phyloP scores from a whole-genome alignment of 2,329 filamentous ascomycete genomes.

The Septoria linicola region DNA sequence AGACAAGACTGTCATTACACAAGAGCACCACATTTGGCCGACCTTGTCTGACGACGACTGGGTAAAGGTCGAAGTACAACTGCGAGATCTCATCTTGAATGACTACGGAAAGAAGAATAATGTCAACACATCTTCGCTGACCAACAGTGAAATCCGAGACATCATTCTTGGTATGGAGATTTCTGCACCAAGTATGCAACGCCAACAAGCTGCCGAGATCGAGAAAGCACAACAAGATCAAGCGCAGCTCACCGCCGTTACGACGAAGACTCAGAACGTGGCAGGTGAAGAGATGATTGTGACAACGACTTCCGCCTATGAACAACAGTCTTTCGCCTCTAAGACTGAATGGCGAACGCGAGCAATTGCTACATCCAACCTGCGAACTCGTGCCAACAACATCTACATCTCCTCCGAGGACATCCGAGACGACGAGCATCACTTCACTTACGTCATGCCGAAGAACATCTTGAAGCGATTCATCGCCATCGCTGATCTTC shows the following conservation, averaged over 20 bases:
- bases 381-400: conserved; percentile 92
- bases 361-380: conserved; percentile 92
- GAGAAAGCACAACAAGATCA: conserved; percentile 99
- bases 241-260: conserved; percentile 92
- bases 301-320: conserved; percentile 95
- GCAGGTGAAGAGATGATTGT: conserved; percentile 98
- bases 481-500: conserved; percentile 93
- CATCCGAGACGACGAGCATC: conserved; percentile 82
- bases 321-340: conserved; percentile 95
- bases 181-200: conserved; percentile 93
- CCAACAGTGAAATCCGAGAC: conserved; percentile 93
- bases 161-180: conserved; percentile 99
- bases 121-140: conserved; percentile 95
- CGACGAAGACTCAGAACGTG: conserved; percentile 96
- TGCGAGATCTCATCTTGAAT: conserved; percentile 93
- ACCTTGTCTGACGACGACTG: conserved; percentile 91
- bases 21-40: conserved; percentile 99
- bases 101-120: conserved; percentile 99
- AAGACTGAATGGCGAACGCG: conserved; percentile 99
- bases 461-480: conserved; percentile 99
- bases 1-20: conserved; percentile 96
- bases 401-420: conserved; percentile 98
- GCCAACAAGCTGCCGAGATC: conserved; percentile 96
- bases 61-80: conserved; percentile 98
- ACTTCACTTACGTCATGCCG: conserved; percentile 95